phyloP scores from a whole-genome alignment of 352 stramenopile species.

The Phytopythium sindhum region DNA sequence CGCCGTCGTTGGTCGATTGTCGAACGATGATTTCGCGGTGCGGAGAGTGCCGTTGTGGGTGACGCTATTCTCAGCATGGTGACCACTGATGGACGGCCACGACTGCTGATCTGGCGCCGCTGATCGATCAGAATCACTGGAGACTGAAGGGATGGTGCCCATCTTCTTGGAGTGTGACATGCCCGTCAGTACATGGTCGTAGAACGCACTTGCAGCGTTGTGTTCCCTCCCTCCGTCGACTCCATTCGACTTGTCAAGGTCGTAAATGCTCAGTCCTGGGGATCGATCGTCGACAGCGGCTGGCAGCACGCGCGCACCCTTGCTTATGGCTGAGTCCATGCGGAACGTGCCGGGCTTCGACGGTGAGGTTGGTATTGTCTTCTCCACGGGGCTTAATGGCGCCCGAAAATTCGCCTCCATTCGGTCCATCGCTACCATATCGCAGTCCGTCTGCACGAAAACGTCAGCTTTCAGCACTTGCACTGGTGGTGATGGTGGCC shows the following conservation, averaged over 20 bases:
- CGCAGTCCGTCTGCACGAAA: conserved; percentile 2
- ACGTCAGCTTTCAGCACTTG: neutral
- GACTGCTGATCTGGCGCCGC: neutral
- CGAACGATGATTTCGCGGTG: neutral
- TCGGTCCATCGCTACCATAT: conserved; percentile 4
- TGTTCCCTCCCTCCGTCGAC: neutral
- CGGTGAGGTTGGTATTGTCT: neutral
- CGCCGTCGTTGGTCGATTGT: neutral
- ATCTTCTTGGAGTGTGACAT: conserved; percentile 4
- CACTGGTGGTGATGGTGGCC: neutral
- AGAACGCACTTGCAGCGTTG: neutral
- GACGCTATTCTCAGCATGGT: neutral
- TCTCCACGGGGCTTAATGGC: neutral
- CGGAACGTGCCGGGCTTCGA: too few relatives aligned
- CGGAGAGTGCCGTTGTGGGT: neutral
- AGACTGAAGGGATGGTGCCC: neutral
- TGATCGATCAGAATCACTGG: neutral
- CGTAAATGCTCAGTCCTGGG: conserved; percentile 35
- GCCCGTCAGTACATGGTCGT: conserved; percentile 1
- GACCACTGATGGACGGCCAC: neutral
- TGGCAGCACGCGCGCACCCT: neutral
- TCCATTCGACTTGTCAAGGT: conserved; percentile 33
- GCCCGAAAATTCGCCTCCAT: neutral
- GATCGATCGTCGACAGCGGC: conserved; percentile 9
- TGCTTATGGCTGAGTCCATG: neutral